These are phyloP conservation scores for Phytopythium ostracodes DNA, from an alignment of 352 stramenopile species.

Conservation along the genomic window DNA sequence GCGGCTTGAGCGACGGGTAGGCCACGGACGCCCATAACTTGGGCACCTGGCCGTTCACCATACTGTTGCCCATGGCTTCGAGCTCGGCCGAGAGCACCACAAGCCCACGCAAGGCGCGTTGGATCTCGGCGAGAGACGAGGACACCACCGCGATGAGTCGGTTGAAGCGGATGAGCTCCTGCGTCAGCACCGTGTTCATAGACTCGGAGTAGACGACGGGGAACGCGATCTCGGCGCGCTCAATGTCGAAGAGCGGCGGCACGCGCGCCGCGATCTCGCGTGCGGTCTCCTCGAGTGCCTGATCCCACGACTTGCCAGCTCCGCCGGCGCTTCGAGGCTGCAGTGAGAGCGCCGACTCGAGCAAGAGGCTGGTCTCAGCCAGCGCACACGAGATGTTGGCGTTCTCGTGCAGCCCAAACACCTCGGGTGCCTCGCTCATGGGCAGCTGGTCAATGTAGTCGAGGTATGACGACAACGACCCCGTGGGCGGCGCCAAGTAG, in stretches of 20 bases:
- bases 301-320: constrained; percentile 87
- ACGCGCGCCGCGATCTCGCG: constrained; percentile 82
- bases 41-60: constrained; percentile 91
- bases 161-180: constrained; percentile 92
- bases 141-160: constrained; percentile 75
- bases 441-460: constrained; percentile 82
- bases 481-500: constrained; percentile 64
- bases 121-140: constrained; percentile 81
- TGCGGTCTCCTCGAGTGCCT: constrained; percentile 81
- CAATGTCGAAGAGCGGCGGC: constrained; percentile 86
- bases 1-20: constrained; percentile 91
- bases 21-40: constrained; percentile 75
- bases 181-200: constrained; percentile 89
- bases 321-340: constrained; percentile 79
- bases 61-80: constrained; percentile 91
- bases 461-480: constrained; percentile 48
- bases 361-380: constrained; percentile 75
- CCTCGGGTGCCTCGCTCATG: constrained; percentile 83
- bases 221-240: constrained; percentile 85
- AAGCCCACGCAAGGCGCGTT: constrained; percentile 90
- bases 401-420: constrained; percentile 86
- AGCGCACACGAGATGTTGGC: constrained; percentile 89
- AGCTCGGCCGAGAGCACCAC: constrained; percentile 92
- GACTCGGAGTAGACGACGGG: constrained; percentile 80
- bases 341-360: constrained; percentile 88